Conservation (phyloP, 2,329 filamentous ascomycete genomes). For the Apiospora malaysiana region DNA sequence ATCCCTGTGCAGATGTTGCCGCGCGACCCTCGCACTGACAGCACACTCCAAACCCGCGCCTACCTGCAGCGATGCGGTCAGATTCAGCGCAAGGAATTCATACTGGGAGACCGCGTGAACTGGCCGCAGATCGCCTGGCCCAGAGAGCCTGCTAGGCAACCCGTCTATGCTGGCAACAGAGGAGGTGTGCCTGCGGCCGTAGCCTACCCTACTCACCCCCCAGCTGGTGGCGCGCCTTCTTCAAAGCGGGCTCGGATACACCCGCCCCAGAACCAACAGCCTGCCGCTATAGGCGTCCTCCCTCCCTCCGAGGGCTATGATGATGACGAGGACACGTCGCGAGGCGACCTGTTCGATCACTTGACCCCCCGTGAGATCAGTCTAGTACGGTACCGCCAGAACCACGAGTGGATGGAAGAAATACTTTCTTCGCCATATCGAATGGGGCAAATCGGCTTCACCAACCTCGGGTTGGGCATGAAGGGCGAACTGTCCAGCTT, state of each 20-base stretch:
- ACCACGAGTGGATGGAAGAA: conserved; percentile 99
- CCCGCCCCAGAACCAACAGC: conserved; percentile 44
- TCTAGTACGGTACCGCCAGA: conserved; percentile 84
- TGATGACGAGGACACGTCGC: conserved; percentile 87
- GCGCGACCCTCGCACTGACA: conserved; percentile 65
- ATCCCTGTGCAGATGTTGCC: conserved; percentile 73
- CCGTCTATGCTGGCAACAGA: conserved; percentile 55
- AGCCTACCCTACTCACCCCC: conserved; percentile 64
- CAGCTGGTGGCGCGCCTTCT: conserved; percentile 53
- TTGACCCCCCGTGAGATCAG: conserved; percentile 91
- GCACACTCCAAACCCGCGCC: conserved; percentile 64
- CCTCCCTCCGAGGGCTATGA: conserved; percentile 61
- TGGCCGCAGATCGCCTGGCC: conserved; percentile 87
- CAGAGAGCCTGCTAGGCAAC: conserved; percentile 55
- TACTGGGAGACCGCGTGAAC: conserved; percentile 86
- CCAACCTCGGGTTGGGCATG: conserved; percentile 84
- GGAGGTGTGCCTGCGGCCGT: conserved; percentile 63
- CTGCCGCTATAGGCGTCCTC: conserved; percentile 44
- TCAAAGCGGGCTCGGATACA: conserved; percentile 60
- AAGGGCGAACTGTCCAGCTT: conserved; percentile 82
- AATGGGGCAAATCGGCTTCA: conserved; percentile 82
- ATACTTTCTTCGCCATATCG: conserved; percentile 90
- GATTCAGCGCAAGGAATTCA: conserved; percentile 89
- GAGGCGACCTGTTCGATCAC: conserved; percentile 88
- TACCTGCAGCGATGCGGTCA: conserved; percentile 78